A percentile compares a stretch with the other conserved stretches of the same genome.
These are phyloP conservation scores for Chlorella sorokiniana DNA, from an alignment of 139 green algal species.

Conservation along the genomic window DNA sequence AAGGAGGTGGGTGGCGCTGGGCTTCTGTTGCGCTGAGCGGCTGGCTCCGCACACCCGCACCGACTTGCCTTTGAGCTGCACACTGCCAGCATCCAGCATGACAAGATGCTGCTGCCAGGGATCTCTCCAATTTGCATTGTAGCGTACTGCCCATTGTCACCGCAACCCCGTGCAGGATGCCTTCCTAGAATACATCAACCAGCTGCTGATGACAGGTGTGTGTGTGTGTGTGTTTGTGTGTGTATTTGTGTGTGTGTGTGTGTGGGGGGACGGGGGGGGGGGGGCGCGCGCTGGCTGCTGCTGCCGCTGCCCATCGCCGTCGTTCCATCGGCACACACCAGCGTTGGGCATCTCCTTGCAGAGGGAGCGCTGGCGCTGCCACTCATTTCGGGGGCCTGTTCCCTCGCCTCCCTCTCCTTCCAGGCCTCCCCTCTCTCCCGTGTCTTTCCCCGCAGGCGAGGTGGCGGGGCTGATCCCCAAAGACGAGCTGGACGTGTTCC, in stretches of 20 bases:
- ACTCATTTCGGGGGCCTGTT: not conserved
- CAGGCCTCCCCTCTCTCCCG: not conserved
- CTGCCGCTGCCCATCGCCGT: not conserved
- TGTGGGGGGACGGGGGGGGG: no score
- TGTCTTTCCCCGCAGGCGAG: conserved; percentile 43
- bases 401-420: not conserved
- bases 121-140: no score
- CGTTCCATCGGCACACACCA: no score
- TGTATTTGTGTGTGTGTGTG: not conserved
- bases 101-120: no score
- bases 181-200: conserved; percentile 98
- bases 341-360: not conserved
- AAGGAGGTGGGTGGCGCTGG: conserved; percentile 65
- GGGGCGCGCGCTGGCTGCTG: not conserved
- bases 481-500: conserved; percentile 93
- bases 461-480: conserved; percentile 92
- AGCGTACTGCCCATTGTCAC: no score
- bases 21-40: not conserved
- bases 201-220: conserved; percentile 90
- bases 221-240: conserved; percentile 25
- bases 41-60: no score
- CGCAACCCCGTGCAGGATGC: no score
- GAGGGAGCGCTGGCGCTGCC: no score
- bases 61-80: no score
- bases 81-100: no score